Conservation (phyloP, 2,329 filamentous ascomycete species). For the Fusarium stilboides region DNA sequence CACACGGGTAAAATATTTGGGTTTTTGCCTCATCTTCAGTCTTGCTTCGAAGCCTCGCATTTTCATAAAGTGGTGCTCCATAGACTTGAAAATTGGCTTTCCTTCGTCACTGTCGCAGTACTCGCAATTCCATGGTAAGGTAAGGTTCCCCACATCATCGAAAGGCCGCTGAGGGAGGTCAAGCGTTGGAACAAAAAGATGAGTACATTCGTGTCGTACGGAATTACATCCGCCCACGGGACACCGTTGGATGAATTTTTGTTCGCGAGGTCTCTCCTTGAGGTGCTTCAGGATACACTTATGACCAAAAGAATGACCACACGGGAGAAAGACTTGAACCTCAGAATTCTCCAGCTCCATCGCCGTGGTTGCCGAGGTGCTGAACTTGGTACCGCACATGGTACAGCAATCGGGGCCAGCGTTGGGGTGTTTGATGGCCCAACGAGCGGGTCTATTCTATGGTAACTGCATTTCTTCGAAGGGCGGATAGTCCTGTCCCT, state of each 20-base stretch:
- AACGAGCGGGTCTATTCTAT: neutral
- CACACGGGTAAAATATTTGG: no score
- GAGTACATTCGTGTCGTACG: constrained; percentile 40
- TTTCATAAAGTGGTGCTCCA: no score
- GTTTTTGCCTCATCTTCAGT: no score
- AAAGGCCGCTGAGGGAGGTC: neutral
- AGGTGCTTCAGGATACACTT: constrained; percentile 37
- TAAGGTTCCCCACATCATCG: neutral
- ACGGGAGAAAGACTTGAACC: constrained; percentile 43
- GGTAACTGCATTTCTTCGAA: neutral
- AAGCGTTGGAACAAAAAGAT: constrained; percentile 5
- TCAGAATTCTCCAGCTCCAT: constrained; percentile 14
- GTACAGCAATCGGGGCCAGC: neutral
- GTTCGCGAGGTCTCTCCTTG: neutral
- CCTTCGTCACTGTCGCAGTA: neutral
- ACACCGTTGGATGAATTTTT: neutral
- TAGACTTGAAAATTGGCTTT: no score
- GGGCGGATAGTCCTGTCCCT: neutral
- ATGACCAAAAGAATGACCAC: constrained; percentile 49
- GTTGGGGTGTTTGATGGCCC: neutral
- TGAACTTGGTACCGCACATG: constrained; percentile 11
- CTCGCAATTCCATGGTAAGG: neutral
- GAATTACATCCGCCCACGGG: constrained; percentile 18
- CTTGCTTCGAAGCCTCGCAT: no score
- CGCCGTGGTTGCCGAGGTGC: neutral